phyloP scores from a whole-genome alignment of 257 asterid genomes.

The Voacanga thouarsii region DNA sequence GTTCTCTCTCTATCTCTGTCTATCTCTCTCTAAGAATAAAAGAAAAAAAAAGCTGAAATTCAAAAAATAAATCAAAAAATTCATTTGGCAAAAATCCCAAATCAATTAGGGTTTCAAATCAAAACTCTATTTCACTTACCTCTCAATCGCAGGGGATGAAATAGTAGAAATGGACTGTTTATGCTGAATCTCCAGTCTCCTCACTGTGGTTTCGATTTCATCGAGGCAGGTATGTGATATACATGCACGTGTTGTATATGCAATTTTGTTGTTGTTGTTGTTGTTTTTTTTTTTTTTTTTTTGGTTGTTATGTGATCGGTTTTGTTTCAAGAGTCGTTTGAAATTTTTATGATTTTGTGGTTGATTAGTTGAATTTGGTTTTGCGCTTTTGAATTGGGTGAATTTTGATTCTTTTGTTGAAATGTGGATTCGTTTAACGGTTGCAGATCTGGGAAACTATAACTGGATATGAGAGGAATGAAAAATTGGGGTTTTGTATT shows the following conservation, averaged over 20 bases:
- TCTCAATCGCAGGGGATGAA: conserved; percentile 34
- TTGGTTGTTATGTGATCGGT: conserved; percentile 18
- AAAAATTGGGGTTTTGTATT: conserved; percentile 28
- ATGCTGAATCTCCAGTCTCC: conserved; percentile 47
- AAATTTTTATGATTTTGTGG: conserved; percentile 12
- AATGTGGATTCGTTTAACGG: conserved; percentile 19
- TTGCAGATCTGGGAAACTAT: conserved; percentile 70
- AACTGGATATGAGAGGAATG: conserved; percentile 35
- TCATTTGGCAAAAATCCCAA: conserved; percentile 20
- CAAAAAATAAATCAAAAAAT: conserved; percentile 14
- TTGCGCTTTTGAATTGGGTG: conserved; percentile 1
- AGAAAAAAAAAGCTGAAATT: conserved; percentile 17
- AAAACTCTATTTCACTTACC: conserved; percentile 17
- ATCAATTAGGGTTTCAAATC: conserved; percentile 77
- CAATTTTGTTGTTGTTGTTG: background rate
- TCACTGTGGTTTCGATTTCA: conserved; percentile 34
- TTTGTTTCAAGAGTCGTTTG: conserved; percentile 1
- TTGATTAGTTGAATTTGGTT: conserved; percentile 9
- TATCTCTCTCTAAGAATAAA: conserved; percentile 25
- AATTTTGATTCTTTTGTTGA: conserved; percentile 5
- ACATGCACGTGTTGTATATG: background rate
- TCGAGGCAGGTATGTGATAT: conserved; percentile 42
- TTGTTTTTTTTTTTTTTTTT: too few relatives aligned
- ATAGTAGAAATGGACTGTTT: conserved; percentile 15
- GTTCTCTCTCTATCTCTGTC: conserved; percentile 23